Evolutionary conservation across 305 asterid species (phyloP), one percentile per base, ranked within the genome.

Genomic region (Fraxinus baroniana): DNA sequence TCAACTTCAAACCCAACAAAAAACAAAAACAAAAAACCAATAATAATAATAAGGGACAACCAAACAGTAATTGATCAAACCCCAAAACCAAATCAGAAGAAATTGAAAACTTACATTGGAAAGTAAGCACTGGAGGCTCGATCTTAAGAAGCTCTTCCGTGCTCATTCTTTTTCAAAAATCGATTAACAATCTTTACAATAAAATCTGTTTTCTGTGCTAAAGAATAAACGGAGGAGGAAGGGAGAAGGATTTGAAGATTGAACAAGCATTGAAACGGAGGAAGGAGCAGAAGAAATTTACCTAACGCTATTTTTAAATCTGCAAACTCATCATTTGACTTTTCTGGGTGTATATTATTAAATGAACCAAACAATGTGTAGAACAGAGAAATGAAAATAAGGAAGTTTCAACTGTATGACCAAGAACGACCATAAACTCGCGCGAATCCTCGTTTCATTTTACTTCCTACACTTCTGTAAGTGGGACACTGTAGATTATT

Each of bases 1-100:
- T 91, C 95, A 81, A 86, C 97, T 93, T 57, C 76, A 64, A 79
- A 12, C 76, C 7, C 44, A 6, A 36, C 1, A 35, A 35, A 28
- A 28, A 28, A 28, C 1, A 28, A 28, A 28, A 28, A 24, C 0
- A 24, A 24, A 24, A 24, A 24, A 24, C 0, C 0, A 24, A 0
- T 0, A 36, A 36, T 36, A 36, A 36, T 36, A 66, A 66, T 66
- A 15, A 66, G 36, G 12, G 36, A 66, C n/a, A 66, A 3, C 18
- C 35, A 26, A 24, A 12, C 74, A 66, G 74, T 30, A 66, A 66
- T 5, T 13, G 83, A 60, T 33, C 74, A 80, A 66, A 64, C 39
- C 60, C 44, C 17, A 15, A 0, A 5, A 13, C 32, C 44, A 5
- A 68, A 37, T 64, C 0, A 37, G 13, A n/a, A 12, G 33, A 73